A percentile compares a stretch with the other conserved stretches of the same genome.
Conservation (phyloP, 164 flowering plant genomes). For the Taxillus chinensis region DNA sequence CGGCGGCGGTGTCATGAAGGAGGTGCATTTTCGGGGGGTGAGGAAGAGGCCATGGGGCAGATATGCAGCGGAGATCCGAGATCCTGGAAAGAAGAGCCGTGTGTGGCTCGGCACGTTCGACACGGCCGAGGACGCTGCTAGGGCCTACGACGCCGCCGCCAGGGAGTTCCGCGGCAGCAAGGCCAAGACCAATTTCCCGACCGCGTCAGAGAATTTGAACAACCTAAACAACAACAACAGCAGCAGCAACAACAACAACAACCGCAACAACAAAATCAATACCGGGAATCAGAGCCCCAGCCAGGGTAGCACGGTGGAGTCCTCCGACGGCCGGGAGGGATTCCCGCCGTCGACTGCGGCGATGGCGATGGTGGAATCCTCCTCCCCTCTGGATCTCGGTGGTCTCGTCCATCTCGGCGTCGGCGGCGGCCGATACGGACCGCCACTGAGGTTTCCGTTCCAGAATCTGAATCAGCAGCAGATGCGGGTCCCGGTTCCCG, state of each 20-base stretch:
- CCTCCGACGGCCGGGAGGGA: slow-evolving; percentile 30
- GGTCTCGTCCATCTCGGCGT: slow-evolving; percentile 5
- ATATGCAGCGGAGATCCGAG: slow-evolving; percentile 54
- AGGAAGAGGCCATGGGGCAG: slow-evolving; percentile 57
- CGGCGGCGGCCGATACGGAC: slow-evolving; percentile 4
- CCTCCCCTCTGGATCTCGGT: slow-evolving; percentile 35
- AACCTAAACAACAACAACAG: not conserved
- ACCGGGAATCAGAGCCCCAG: slow-evolving; percentile 27
- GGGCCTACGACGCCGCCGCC: slow-evolving; percentile 49
- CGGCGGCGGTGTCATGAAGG: slow-evolving; percentile 9
- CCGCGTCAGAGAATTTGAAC: slow-evolving; percentile 7
- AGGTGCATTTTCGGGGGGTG: slow-evolving; percentile 41
- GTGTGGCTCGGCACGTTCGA: slow-evolving; percentile 55
- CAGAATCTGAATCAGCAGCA: slow-evolving; percentile 7
- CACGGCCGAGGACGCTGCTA: slow-evolving; percentile 45
- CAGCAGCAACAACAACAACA: no score
- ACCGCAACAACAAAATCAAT: not conserved
- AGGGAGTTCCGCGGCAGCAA: slow-evolving; percentile 43
- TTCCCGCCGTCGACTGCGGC: slow-evolving; percentile 11
- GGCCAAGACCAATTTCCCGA: slow-evolving; percentile 44
- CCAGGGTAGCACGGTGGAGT: slow-evolving; percentile 49
- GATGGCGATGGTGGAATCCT: slow-evolving; percentile 9
- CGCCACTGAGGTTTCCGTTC: slow-evolving; percentile 22
- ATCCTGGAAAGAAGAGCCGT: slow-evolving; percentile 40
- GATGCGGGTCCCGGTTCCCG: slow-evolving; percentile 5